Conservation (phyloP, 2,329 filamentous ascomycete genomes). For the Fusarium luffae region DNA sequence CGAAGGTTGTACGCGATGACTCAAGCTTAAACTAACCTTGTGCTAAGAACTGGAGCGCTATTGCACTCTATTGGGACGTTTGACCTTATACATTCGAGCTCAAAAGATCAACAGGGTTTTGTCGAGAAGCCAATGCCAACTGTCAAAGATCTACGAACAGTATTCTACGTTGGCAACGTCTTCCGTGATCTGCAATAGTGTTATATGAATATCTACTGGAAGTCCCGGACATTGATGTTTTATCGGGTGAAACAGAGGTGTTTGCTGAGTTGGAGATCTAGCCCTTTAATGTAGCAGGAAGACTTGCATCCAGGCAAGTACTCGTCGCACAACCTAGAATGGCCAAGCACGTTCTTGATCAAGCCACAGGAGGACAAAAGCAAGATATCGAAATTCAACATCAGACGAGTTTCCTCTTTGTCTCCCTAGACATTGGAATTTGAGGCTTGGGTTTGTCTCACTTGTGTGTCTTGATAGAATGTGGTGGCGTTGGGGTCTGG, state of each 20-base stretch:
- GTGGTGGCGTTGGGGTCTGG: conserved; percentile 6
- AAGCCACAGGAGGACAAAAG: conserved; percentile 3
- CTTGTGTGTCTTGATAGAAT: not conserved
- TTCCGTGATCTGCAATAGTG: not conserved
- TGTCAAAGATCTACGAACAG: not conserved
- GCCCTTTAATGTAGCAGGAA: not conserved
- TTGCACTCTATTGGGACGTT: not conserved
- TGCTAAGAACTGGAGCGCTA: accelerated
- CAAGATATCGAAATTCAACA: not conserved
- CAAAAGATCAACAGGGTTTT: not conserved
- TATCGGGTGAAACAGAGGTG: not conserved
- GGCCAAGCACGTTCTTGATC: not conserved
- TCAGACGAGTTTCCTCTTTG: not conserved
- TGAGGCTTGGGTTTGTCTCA: not conserved
- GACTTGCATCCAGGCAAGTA: not conserved
- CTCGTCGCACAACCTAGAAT: not conserved
- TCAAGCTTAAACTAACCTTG: not conserved
- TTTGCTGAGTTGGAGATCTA: not conserved
- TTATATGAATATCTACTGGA: not conserved
- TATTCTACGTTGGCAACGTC: not conserved
- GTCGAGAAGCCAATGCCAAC: too few relatives aligned
- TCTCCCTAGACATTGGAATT: conserved; percentile 9
- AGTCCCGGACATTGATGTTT: accelerated
- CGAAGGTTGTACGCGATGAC: not conserved
- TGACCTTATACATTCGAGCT: not conserved